These are phyloP conservation scores for Stephania yunnanensis DNA, from an alignment of 164 flowering plant genomes.

Conservation along the genomic window DNA sequence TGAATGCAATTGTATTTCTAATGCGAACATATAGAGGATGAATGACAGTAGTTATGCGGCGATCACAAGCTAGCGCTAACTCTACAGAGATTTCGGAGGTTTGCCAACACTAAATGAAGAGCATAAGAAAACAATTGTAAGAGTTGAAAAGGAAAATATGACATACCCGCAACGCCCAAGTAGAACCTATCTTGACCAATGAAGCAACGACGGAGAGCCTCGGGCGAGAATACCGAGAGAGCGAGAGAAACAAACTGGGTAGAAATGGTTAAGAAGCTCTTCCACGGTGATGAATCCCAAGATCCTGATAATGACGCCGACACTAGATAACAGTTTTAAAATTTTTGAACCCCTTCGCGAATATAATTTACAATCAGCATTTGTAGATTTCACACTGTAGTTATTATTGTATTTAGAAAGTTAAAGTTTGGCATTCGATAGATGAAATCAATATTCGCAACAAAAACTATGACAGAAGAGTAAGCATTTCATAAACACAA, in stretches of 20 bases:
- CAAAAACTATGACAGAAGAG: background rate
- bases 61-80: constrained; percentile 49
- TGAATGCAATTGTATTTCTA: too few species aligned
- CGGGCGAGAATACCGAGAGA: constrained; percentile 12
- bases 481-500: background rate
- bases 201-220: constrained; percentile 8
- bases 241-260: constrained; percentile 53
- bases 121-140: constrained; percentile 77
- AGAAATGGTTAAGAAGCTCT: constrained; percentile 53
- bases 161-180: too few species aligned
- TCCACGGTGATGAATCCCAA: constrained; percentile 34
- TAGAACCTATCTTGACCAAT: constrained; percentile 1
- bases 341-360: background rate
- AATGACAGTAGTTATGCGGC: constrained; percentile 35
- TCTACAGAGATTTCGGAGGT: constrained; percentile 54
- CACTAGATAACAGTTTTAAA: background rate
- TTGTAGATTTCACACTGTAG: background rate
- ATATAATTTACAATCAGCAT: background rate
- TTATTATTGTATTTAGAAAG: too few species aligned
- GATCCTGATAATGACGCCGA: constrained; percentile 18
- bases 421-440: too few species aligned
- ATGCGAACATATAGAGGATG: constrained; percentile 37
- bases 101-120: constrained; percentile 55
- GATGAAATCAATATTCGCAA: background rate
- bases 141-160: constrained; percentile 32